A percentile compares a stretch with the other conserved stretches of the same genome.
Evolutionary conservation across 306 rosid species (phyloP).

Genomic region (Styphnolobium japonicum): DNA sequence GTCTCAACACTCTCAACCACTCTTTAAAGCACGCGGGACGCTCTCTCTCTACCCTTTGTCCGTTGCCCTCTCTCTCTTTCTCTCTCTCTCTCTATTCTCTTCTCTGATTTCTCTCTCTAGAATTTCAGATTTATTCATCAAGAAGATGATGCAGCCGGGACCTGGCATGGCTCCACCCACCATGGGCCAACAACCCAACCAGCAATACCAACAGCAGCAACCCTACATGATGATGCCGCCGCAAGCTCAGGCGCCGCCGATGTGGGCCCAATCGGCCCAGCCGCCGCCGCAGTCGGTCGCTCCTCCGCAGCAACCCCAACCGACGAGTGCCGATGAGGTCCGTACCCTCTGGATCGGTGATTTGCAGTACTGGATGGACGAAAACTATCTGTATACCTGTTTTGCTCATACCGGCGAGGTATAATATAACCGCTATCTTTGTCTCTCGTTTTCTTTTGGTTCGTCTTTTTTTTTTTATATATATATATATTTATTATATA

Average conservation of each 20-base stretch:
- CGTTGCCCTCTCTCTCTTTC: neutral
- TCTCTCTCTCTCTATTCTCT: neutral
- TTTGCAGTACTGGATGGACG: conserved; percentile 97
- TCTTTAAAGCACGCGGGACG: neutral
- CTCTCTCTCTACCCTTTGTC: neutral
- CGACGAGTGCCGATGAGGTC: conserved; percentile 69
- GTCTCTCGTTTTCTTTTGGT: neutral
- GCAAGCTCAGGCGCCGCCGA: conserved; percentile 48
- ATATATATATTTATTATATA: neutral
- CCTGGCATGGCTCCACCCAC: conserved; percentile 59
- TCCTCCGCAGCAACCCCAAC: conserved; percentile 42
- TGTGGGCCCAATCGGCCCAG: conserved; percentile 64
- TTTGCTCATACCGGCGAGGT: conserved; percentile 92
- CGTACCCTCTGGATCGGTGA: conserved; percentile 98
- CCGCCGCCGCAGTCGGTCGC: conserved; percentile 33
- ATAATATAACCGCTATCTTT: neutral
- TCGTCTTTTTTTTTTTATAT: neutral
- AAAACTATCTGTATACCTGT: conserved; percentile 59
- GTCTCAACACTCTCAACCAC: conserved; percentile 23
- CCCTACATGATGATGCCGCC: conserved; percentile 94
- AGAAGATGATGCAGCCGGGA: conserved; percentile 84
- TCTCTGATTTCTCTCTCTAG: neutral
- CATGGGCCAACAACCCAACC: conserved; percentile 59
- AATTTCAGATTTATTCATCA: conserved; percentile 2
- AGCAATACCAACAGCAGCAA: conserved; percentile 55